These are phyloP conservation scores for Deakozyma indianensis DNA, from an alignment of 805 yeast genomes.

Conservation along the genomic window DNA sequence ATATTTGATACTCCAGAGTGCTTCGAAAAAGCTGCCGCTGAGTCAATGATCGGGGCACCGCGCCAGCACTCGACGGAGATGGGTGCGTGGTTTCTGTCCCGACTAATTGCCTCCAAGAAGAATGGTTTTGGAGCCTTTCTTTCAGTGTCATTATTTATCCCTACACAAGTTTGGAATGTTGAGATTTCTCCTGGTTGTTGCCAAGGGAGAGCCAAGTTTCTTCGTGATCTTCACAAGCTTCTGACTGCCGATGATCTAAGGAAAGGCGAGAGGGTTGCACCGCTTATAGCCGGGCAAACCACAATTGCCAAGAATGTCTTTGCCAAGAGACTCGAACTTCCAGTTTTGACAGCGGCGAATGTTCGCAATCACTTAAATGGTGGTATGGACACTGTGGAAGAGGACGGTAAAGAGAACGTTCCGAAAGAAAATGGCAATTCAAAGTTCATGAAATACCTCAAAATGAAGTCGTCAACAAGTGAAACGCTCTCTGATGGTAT, in stretches of 20 bases:
- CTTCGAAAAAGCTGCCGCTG: not conserved
- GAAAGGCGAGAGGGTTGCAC: not conserved
- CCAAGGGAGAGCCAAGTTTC: not conserved
- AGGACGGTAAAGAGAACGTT: too few species aligned
- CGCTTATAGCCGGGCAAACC: not conserved
- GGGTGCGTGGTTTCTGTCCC: not conserved
- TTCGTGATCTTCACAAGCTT: not conserved
- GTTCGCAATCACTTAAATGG: too few species aligned
- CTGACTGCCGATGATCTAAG: not conserved
- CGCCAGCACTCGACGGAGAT: not conserved
- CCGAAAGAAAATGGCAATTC: not conserved
- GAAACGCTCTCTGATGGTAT: not conserved
- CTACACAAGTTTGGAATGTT: not conserved
- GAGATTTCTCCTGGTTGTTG: not conserved
- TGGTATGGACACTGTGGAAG: too few species aligned
- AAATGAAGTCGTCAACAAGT: not conserved
- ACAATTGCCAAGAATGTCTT: not conserved
- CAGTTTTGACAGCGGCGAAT: too few species aligned
- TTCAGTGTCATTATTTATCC: not conserved
- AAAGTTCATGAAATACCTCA: not conserved
- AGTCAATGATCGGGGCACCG: not conserved
- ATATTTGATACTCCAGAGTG: not conserved
- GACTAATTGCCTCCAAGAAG: not conserved
- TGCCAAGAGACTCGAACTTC: not conserved
- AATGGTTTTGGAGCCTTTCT: not conserved